Evolutionary conservation across 805 yeast genomes (phyloP), one percentile per base, ranked within the genome.

Genomic region (Candida sanyiensis): DNA sequence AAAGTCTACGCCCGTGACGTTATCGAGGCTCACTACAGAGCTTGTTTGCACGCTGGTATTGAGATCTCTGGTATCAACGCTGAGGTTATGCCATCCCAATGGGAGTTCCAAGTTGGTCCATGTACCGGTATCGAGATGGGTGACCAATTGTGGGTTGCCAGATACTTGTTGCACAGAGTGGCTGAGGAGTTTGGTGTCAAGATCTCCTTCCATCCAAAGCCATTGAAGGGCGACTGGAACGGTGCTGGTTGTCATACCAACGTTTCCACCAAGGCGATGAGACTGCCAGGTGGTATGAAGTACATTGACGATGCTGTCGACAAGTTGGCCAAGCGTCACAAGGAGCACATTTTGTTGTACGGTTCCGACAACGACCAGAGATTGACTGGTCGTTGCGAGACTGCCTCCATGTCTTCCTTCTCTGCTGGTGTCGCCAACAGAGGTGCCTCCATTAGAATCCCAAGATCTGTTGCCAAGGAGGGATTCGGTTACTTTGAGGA

Each of bases 161-260:
- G 98, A 69, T 93, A 86, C 67, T 72, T 93, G 57, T 73, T 93
- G 61, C 80, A 78, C 70, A 83, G 97, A 70, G 93, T 88, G 39
- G 96, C 97, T 51, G 98, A 93, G 75, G 98, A 93, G 68, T 93
- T 93, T 60, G 97, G 96, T 64, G 94, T 93, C 64, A 89, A 88
- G 83, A 90, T 93, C 56, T 87, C 97, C 33, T 82, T 89, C 83
- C 98, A 93, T 80, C 98, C 98, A 69, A 93, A 93, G 78, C 97
- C 98, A 55, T 77, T 93, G 66, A 77, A 82, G 74, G 97, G 97
- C 57, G 97, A 90, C 72, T 93, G 97, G 97, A 93, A 93, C 67
- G 98, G 98, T 74, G 97, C 98, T 66, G 98, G 98, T 59, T 90
- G 97, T 76, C 98, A 93, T 72, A 93, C 98, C 65, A 93, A 93